Base-by-base conservation (phyloP, 2,329 filamentous ascomycete genomes). In the Aureobasidium sp. region DNA sequence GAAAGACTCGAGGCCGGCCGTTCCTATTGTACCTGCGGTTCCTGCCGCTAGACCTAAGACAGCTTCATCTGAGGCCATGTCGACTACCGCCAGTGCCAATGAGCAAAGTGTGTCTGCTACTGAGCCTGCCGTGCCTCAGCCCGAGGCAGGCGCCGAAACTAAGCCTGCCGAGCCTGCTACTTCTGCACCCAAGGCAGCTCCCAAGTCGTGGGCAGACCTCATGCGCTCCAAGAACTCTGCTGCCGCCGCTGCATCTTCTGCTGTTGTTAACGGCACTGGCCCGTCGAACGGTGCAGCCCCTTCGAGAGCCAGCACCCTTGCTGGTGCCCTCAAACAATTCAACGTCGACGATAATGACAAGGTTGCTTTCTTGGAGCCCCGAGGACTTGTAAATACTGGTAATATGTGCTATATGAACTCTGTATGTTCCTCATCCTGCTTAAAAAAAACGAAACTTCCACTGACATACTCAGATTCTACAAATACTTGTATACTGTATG, bases 331-430 rank as follows among this genome's bases (percentile, higher is more conserved):
- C 58, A 82, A 82, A 55, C 83, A 84, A 31, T 94, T 92, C 73
- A 84, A 83, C 59, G 85, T 91, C 27, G 82, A 84, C 62, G 79
- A 80, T 41, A 81, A 82, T 51, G 78, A 81, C 63, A 90, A 88
- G 69, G 79, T 93, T 67, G 81, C 88, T 20, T 97, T 97, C 71
- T 82, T 99, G 56, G 91, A 97, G 76, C 94, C 94, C 56, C 85
- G 93, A 67, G 94, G 94, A 53, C 83, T 99, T 71, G 89, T 96
- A 68, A 99, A 99, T 76, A 95, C 93, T 44, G 94, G 94, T 55
- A 97, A 99, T 73, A 95, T 97, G 90, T 99, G 94, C 77, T 99
- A 99, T 77, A 97, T 99, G 94, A 99, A 97, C 79, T 97, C 94
- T 66, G 93, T 96, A 41, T 29, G 31, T 61, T 67, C 3, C 5